These are phyloP conservation scores for Sarcocystis neurona DNA, from an alignment of 169 alveolate genomes.

Conservation along the genomic window DNA sequence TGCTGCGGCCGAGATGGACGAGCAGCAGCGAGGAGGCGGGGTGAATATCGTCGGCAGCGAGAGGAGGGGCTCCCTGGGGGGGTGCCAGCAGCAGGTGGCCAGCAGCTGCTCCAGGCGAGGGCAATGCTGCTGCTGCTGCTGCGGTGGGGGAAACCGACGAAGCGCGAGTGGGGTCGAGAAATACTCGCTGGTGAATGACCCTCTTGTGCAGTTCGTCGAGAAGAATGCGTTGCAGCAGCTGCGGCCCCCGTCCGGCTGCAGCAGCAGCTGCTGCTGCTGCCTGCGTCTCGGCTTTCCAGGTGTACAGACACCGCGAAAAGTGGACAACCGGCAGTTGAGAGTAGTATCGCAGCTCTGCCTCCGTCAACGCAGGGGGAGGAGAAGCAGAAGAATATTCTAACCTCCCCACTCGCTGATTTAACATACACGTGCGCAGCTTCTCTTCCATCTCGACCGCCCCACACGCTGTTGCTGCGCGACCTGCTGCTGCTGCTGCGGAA, in stretches of 20 bases:
- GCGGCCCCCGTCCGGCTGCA: background rate
- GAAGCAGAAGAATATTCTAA: background rate
- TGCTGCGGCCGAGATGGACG: background rate
- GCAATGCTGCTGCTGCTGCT: no score
- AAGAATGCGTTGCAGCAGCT: background rate
- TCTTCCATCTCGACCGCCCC: no score
- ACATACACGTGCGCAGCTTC: no score
- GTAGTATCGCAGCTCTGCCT: conserved; percentile 27
- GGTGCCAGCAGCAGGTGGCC: background rate
- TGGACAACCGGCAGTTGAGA: background rate
- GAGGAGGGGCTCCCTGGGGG: background rate
- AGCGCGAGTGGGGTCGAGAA: no score
- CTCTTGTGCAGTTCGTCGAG: conserved; percentile 2
- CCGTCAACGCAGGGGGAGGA: conserved; percentile 17
- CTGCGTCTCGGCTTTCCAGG: no score
- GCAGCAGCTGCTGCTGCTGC: background rate
- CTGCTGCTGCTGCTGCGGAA: no score
- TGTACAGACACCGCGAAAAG: background rate
- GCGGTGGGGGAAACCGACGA: no score
- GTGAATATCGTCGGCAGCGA: background rate
- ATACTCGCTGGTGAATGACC: background rate
- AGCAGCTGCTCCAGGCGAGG: background rate
- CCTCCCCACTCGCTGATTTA: no score
- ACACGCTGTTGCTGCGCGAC: no score
- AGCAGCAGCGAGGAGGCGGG: background rate